Evolutionary conservation across 768 basidiomycete species (phyloP), one percentile per base, ranked within the genome.

Genomic region (Multifurca ochricompacta): DNA sequence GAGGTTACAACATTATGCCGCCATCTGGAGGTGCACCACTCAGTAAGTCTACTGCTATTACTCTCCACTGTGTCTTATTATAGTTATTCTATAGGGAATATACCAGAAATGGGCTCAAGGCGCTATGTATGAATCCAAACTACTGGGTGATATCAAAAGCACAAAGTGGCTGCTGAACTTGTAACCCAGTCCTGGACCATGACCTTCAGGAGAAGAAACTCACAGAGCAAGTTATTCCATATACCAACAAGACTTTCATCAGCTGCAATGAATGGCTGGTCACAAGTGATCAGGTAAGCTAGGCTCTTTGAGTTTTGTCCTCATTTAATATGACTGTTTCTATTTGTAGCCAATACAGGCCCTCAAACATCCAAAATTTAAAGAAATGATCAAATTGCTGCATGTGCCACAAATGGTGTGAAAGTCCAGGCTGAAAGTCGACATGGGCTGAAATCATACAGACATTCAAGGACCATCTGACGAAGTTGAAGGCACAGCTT

Each of bases 391-490:
- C 5, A 9, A 45, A 23, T 39, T 3, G 35, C 43, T 4, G 7
- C 43, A 1, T 52, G 62, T 4, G 72, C 73, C n/a, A 69, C 66
- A 1, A 63, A 69, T 23, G 69, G 71, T 1, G 68, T 76, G 13
- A 65, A 62, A n/a, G 63, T 76, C 32, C 69, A 1, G 49, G 45
- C 25, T 60, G 63, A 4, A 67, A 69, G 42, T 49, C 53, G 5
- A 67, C 66, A 0, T 58, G 66, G 3, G 34, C 56, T 7, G 60
- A 56, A 9, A 69, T 75, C 41, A 67, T 70, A 1, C 16, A 51
- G 0, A 59, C 62, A 23, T 74, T 74, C 48, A 46, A 63, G 14
- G 8, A 51, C 1, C 48, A 64, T 4, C n/a, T 65, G 16, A 25
- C 2, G 0, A 18, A 49, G 4, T 51, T 63, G 6, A 49, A 40